Base-by-base conservation (phyloP, 148 eudicot species). In the Agrostemma githago region DNA sequence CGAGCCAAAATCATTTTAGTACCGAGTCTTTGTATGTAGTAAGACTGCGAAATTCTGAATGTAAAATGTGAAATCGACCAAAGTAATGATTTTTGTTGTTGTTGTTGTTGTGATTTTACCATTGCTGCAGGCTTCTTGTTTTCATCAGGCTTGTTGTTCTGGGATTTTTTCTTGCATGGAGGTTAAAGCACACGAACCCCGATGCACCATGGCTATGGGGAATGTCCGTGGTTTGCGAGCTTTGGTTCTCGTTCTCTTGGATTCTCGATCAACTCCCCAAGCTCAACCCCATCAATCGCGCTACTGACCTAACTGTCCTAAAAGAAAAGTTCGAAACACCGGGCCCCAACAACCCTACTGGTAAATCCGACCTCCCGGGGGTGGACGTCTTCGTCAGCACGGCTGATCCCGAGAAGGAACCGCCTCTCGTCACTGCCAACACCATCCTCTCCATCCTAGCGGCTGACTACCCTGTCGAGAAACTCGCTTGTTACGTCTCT, bases 171-270 rank as follows among this genome's bases (percentile, higher is more conserved):
- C 89, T 94, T 8, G 64, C 44, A 9, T 94, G 98, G 98, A 86
- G 98, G 76, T 61, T 94, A 64, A 75, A 40, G 20, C 43, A 91
- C 63, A 88, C 88, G 6, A 94, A 94, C 72, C 53, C 81, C 1
- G 97, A 94, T 16, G 97, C 98, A 26, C 61, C 65, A 39, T 94
- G 98, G 98, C 86, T 94, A 40, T 94, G 98, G 98, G 63, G 83
- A 0, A 88, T 94, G 95, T 94, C 98, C 8, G 78, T 94, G 20
- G 71, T 94, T 62, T 94, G 98, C 65, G 98, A 94, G 76, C 17
- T 94, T 15, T 94, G 98, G 98, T 94, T 94, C 38, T 89, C 97
- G 0, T 91, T 94, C 86, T 89, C 98, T 39, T 94, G 98, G 97
- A 75, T 94, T 16, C 95, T 91, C 63, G 97, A 94, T 71, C 92